These are phyloP conservation scores for Thalassiosira profunda DNA, from an alignment of 108 stramenopile species.

Conservation along the genomic window DNA sequence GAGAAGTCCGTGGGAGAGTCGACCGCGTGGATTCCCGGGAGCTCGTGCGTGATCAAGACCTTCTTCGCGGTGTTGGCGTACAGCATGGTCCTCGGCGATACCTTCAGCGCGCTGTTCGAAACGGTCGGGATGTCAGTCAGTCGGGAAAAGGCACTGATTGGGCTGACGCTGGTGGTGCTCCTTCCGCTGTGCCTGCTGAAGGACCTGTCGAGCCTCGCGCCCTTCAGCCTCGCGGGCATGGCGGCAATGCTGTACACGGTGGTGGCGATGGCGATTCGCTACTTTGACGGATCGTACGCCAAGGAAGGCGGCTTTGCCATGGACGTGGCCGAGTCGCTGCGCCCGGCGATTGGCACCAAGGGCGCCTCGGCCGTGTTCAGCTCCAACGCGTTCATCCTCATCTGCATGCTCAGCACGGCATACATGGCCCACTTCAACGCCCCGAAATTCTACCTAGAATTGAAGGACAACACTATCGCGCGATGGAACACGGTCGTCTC, in stretches of 20 bases:
- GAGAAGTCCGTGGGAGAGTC: constrained; percentile 70
- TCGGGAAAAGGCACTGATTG: constrained; percentile 65
- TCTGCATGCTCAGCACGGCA: constrained; percentile 98
- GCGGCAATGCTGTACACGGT: constrained; percentile 91
- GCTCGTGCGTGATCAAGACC: constrained; percentile 84
- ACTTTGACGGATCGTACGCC: constrained; percentile 84
- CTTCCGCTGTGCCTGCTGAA: constrained; percentile 94
- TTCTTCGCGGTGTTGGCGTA: constrained; percentile 92
- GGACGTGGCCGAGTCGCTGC: constrained; percentile 63
- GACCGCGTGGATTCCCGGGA: constrained; percentile 89
- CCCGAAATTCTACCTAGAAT: constrained; percentile 82
- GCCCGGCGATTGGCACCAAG: constrained; percentile 74
- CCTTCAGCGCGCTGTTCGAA: constrained; percentile 67
- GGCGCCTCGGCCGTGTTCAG: constrained; percentile 76
- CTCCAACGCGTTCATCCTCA: constrained; percentile 80
- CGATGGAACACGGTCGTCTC: constrained; percentile 84
- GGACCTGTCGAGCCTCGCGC: constrained; percentile 81
- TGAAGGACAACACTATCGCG: constrained; percentile 88
- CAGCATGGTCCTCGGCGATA: constrained; percentile 97
- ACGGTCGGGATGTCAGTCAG: constrained; percentile 49
- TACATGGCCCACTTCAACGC: constrained; percentile 99
- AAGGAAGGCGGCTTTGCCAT: constrained; percentile 31
- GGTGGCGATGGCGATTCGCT: constrained; percentile 76
- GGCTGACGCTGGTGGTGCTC: constrained; percentile 74
- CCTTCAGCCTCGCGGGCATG: constrained; percentile 87